phyloP scores from a whole-genome alignment of 331 rosid species.

The Saraca asoca region DNA sequence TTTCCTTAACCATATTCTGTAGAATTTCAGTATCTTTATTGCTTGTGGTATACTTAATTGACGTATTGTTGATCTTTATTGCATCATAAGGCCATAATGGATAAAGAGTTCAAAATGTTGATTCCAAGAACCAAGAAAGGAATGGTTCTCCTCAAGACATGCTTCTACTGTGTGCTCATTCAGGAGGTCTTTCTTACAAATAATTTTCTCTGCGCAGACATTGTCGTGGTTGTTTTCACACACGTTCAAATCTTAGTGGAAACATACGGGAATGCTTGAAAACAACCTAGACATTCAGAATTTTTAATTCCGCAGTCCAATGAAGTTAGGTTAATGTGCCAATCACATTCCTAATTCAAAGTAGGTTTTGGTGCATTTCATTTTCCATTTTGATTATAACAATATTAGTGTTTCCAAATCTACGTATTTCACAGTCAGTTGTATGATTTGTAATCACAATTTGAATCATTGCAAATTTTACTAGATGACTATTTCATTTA shows the following conservation, averaged over 20 bases:
- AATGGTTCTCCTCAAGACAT: background rate
- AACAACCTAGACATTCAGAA: background rate
- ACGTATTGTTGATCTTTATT: background rate
- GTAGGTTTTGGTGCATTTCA: background rate
- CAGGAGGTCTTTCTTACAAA: background rate
- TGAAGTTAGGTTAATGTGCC: constrained; percentile 5
- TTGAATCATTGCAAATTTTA: no score
- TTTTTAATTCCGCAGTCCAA: background rate
- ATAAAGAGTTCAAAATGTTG: no score
- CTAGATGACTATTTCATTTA: no score
- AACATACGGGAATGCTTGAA: background rate
- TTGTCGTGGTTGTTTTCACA: background rate
- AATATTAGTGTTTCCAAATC: no score
- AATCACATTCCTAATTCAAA: background rate
- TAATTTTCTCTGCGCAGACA: background rate
- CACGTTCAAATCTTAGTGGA: constrained; percentile 18
- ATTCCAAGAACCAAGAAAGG: no score
- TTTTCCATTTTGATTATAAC: background rate
- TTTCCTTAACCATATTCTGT: background rate
- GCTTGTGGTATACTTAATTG: background rate
- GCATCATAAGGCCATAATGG: background rate
- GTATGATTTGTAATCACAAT: no score
- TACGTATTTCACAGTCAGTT: no score
- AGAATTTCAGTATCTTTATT: background rate
- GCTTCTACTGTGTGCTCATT: background rate